A percentile compares a stretch with the other conserved stretches of the same genome.
These are phyloP conservation scores for Tuber aestivum DNA, from an alignment of 495 filamentous ascomycete genomes.

Conservation along the genomic window DNA sequence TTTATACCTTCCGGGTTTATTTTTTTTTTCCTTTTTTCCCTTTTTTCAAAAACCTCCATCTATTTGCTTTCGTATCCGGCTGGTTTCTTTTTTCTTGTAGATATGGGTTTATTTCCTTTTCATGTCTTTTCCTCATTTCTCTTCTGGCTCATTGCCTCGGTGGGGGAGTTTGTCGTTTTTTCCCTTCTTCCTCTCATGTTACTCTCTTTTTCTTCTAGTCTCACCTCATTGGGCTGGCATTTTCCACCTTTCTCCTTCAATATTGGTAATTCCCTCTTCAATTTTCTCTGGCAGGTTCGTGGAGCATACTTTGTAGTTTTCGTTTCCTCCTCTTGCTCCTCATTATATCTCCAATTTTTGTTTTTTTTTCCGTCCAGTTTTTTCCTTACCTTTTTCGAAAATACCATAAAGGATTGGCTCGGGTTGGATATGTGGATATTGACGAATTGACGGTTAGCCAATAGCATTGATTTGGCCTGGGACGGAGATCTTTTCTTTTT, in stretches of 20 bases:
- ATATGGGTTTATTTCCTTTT: constrained; percentile 1
- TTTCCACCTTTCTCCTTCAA: neutral
- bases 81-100: neutral
- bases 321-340: neutral
- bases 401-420: neutral
- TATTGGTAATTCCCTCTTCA: neutral
- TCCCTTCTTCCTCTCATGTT: neutral
- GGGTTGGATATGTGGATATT: constrained; percentile 1
- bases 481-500: neutral
- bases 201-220: neutral
- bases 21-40: neutral
- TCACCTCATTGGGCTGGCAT: constrained; percentile 1
- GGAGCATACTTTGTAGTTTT: neutral
- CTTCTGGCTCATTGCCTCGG: neutral
- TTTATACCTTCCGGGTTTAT: neutral
- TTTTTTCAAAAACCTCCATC: neutral
- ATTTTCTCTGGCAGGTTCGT: neutral
- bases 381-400: neutral
- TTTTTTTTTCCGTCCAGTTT: no score
- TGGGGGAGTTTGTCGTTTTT: constrained; percentile 4
- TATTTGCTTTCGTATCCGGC: neutral
- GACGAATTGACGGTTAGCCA: constrained; percentile 1
- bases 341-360: neutral
- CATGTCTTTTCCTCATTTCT: neutral
- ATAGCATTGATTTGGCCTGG: neutral